Evolutionary conservation across 768 basidiomycete genomes (phyloP).

Genomic region (Leccinellum albellum): DNA sequence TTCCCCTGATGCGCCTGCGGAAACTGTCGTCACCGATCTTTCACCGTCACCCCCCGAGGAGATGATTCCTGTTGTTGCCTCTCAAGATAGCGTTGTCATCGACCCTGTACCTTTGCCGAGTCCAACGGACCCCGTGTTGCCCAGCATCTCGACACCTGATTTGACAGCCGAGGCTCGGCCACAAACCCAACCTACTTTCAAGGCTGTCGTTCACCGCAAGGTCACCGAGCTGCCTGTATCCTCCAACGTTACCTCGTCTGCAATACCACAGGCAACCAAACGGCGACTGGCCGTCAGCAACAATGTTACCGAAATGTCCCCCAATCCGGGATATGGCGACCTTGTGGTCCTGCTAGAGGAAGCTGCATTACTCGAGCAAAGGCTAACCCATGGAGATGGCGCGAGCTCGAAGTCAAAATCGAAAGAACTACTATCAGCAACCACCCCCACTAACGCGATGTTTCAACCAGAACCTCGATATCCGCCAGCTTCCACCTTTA

Average conservation of each 20-base stretch:
- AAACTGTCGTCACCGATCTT: neutral
- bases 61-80: neutral
- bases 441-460: constrained; percentile 25
- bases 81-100: neutral
- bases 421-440: constrained; percentile 4
- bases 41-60: neutral
- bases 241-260: constrained; percentile 14
- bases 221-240: constrained; percentile 35
- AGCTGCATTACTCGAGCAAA: constrained; percentile 54
- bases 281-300: constrained; percentile 28
- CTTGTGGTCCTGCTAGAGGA: constrained; percentile 53
- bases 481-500: constrained; percentile 20
- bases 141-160: constrained; percentile 10
- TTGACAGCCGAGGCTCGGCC: neutral
- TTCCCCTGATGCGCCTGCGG: neutral
- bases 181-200: constrained; percentile 36
- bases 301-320: constrained; percentile 31
- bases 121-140: neutral
- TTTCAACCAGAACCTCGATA: constrained; percentile 23
- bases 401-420: constrained; percentile 5
- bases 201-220: constrained; percentile 57
- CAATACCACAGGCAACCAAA: constrained; percentile 25
- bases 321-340: constrained; percentile 51
- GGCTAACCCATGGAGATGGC: constrained; percentile 44
- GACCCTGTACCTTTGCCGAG: constrained; percentile 1